These are phyloP conservation scores for Solanum medicagineum DNA, from an alignment of 257 asterid genomes.

Conservation along the genomic window DNA sequence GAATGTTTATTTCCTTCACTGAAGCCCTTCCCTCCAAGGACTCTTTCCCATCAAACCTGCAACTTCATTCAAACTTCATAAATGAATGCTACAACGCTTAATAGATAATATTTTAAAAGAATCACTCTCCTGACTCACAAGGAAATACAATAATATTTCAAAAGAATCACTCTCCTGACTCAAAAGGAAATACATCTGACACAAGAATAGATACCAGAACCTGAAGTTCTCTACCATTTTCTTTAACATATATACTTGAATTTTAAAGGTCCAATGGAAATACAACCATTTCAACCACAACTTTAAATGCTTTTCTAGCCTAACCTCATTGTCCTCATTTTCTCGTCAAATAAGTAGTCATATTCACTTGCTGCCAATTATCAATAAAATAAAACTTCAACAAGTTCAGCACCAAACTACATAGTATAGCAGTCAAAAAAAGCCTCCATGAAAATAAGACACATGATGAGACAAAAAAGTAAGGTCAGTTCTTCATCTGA, in stretches of 20 bases:
- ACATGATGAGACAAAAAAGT: background rate
- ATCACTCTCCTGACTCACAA: background rate
- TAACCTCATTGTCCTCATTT: background rate
- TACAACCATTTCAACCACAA: background rate
- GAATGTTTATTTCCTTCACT: slow-evolving; percentile 37
- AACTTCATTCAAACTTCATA: slow-evolving; percentile 4
- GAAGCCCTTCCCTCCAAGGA: slow-evolving; percentile 46
- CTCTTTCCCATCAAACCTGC: slow-evolving; percentile 59
- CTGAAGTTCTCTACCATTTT: background rate
- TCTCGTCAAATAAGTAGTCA: background rate
- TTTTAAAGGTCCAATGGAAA: background rate
- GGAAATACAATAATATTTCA: background rate
- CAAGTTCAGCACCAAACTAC: background rate
- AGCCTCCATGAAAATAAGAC: background rate
- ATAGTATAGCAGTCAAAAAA: background rate
- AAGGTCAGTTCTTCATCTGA: background rate
- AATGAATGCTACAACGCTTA: background rate
- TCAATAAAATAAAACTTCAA: background rate
- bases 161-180: background rate
- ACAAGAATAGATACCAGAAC: background rate
- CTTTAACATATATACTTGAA: background rate
- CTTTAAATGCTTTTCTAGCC: background rate
- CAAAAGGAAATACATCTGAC: background rate
- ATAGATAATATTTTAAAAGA: background rate
- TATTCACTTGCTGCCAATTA: background rate